Conservation (phyloP, 2,329 filamentous ascomycete species). For the Peltaster fructicola region DNA sequence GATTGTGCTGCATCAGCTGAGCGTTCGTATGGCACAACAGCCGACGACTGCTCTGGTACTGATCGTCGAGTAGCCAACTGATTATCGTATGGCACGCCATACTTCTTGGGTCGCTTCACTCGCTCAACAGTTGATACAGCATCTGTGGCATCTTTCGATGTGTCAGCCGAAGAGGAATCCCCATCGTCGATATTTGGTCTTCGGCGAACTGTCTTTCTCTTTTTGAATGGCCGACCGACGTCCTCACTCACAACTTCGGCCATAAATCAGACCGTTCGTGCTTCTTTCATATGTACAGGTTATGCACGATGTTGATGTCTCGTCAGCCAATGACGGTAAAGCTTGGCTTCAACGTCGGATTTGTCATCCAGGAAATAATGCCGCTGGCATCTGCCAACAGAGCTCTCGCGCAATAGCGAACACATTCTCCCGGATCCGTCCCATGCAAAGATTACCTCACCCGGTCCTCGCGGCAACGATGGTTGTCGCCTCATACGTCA, state of each 20-base stretch:
- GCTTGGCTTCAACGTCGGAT: too few relatives aligned
- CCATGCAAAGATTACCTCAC: background rate
- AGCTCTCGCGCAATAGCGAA: too few relatives aligned
- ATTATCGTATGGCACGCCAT: constrained; percentile 19
- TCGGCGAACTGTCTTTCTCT: background rate
- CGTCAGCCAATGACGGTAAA: too few relatives aligned
- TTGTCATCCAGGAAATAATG: too few relatives aligned
- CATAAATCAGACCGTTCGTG: too few relatives aligned
- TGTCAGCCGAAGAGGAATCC: background rate
- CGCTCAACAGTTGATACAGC: background rate
- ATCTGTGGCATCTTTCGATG: background rate
- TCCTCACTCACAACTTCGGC: too few relatives aligned
- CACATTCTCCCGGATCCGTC: background rate
- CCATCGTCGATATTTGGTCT: background rate
- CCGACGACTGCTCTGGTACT: constrained; percentile 15
- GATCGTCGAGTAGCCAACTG: constrained; percentile 21
- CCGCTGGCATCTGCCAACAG: too few relatives aligned
- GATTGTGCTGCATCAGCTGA: constrained; percentile 24
- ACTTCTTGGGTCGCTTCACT: constrained; percentile 8
- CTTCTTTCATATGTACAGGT: too few relatives aligned
- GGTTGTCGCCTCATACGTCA: background rate
- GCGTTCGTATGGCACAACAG: too few relatives aligned
- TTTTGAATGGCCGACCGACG: background rate
- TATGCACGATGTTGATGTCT: too few relatives aligned
- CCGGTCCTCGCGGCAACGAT: background rate